Percentiles rank a stretch among this genome's conserved stretches.
Evolutionary conservation across 1,139 yeast species (phyloP).

Genomic region (Pichia sp.): DNA sequence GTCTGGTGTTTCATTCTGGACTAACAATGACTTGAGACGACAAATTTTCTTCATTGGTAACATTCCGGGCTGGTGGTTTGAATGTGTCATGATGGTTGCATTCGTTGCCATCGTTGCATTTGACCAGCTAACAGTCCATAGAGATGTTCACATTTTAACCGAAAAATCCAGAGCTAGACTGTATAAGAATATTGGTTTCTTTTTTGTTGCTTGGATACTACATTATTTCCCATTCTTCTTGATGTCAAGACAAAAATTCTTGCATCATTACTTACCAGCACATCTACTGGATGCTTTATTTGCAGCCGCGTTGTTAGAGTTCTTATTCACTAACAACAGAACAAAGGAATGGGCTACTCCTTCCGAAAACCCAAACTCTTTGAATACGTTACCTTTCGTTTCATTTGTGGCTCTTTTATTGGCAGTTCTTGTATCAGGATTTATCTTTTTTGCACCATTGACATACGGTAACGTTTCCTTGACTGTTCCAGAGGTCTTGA

Average conservation of each 20-base stretch:
- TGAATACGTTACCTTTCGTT: constrained; percentile 26
- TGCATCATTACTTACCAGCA: constrained; percentile 96
- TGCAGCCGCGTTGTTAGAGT: constrained; percentile 78
- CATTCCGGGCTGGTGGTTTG: constrained; percentile 88
- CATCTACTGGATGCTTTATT: constrained; percentile 85
- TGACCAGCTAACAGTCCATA: constrained; percentile 74
- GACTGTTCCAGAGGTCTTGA: constrained; percentile 57
- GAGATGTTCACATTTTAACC: constrained; percentile 57
- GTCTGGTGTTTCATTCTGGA: constrained; percentile 96
- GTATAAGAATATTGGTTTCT: constrained; percentile 78
- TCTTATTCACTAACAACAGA: constrained; percentile 63
- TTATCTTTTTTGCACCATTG: constrained; percentile 74
- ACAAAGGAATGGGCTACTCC: constrained; percentile 21
- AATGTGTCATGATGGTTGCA: constrained; percentile 62
- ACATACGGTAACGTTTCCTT: constrained; percentile 77
- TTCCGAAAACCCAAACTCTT: constrained; percentile 28
- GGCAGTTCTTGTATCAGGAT: constrained; percentile 54
- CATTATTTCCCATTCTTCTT: constrained; percentile 89
- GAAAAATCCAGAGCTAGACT: constrained; percentile 66
- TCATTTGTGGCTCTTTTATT: constrained; percentile 41
- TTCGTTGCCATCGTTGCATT: constrained; percentile 62
- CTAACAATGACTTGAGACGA: constrained; percentile 49
- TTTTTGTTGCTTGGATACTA: constrained; percentile 80
- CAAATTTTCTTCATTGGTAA: constrained; percentile 93
- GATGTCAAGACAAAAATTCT: constrained; percentile 89